phyloP scores from a whole-genome alignment of 2,329 filamentous ascomycete species.

The Cladophialophora immunda region DNA sequence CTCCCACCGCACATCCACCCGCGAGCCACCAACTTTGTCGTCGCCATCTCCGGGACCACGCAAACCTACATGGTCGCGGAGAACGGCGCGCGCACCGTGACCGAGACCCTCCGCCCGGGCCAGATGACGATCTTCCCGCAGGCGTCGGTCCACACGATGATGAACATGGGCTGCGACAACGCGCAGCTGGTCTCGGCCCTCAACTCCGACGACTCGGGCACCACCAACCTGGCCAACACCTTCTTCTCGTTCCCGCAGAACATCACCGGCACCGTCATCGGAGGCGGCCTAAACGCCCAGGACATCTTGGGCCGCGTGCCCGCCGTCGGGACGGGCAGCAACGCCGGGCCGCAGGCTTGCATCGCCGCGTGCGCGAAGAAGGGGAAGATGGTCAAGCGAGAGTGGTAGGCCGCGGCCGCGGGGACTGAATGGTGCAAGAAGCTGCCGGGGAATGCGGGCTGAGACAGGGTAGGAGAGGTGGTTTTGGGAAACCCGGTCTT shows the following conservation, averaged over 20 bases:
- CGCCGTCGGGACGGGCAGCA: slow-evolving; percentile 53
- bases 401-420: neutral
- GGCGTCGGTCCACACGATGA: slow-evolving; percentile 60
- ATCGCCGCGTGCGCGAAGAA: slow-evolving; percentile 28
- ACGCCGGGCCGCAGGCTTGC: slow-evolving; percentile 52
- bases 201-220: slow-evolving; percentile 60
- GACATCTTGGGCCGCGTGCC: slow-evolving; percentile 44
- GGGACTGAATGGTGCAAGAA: too few relatives aligned
- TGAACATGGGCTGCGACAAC: slow-evolving; percentile 53
- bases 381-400: slow-evolving; percentile 22
- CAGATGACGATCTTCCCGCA: slow-evolving; percentile 62
- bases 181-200: slow-evolving; percentile 61
- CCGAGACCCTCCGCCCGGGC: slow-evolving; percentile 52
- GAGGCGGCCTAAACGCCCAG: slow-evolving; percentile 34
- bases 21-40: slow-evolving; percentile 60
- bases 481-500: slow-evolving; percentile 4
- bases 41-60: slow-evolving; percentile 58
- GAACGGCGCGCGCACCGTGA: slow-evolving; percentile 58
- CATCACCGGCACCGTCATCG: slow-evolving; percentile 42
- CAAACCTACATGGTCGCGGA: slow-evolving; percentile 62
- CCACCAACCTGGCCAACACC: slow-evolving; percentile 56
- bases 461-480: neutral
- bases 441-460: neutral
- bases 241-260: slow-evolving; percentile 54
- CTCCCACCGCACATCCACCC: slow-evolving; percentile 60